phyloP scores from a whole-genome alignment of 2,329 filamentous ascomycete genomes.

The Cadophora gregata region DNA sequence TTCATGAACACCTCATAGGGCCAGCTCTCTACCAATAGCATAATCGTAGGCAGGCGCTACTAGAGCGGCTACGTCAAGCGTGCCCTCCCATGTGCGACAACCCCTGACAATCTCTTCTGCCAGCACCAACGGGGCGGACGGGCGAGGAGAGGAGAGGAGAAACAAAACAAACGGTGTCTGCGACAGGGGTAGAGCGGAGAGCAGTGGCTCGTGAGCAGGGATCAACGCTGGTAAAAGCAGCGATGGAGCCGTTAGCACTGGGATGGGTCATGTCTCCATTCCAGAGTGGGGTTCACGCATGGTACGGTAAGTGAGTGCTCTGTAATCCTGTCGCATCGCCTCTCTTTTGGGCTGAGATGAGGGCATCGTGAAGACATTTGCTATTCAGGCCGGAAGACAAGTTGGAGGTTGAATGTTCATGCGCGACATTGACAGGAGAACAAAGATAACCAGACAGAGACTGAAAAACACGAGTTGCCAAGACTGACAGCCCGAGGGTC shows the following conservation, averaged over 20 bases:
- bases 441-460: neutral
- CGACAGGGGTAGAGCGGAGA: neutral
- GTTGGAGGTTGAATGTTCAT: neutral
- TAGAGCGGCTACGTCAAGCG: conserved; percentile 15
- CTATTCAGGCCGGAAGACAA: neutral
- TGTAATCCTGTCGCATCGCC: conserved; percentile 6
- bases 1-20: conserved; percentile 19
- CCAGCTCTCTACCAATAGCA: conserved; percentile 10
- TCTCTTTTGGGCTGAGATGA: conserved; percentile 6
- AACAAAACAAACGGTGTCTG: neutral
- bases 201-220: conserved; percentile 5
- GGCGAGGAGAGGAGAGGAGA: neutral
- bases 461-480: neutral
- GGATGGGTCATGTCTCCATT: neutral
- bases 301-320: conserved; percentile 13
- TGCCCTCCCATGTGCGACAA: conserved; percentile 3
- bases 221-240: neutral
- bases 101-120: conserved; percentile 11
- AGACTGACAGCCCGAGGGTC: neutral
- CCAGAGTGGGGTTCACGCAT: conserved; percentile 3
- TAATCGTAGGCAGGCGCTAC: neutral
- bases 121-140: conserved; percentile 2
- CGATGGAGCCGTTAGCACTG: neutral
- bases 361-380: neutral
- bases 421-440: neutral